These are phyloP conservation scores for Stellera chamaejasme DNA, from an alignment of 345 rosid species.

Conservation along the genomic window DNA sequence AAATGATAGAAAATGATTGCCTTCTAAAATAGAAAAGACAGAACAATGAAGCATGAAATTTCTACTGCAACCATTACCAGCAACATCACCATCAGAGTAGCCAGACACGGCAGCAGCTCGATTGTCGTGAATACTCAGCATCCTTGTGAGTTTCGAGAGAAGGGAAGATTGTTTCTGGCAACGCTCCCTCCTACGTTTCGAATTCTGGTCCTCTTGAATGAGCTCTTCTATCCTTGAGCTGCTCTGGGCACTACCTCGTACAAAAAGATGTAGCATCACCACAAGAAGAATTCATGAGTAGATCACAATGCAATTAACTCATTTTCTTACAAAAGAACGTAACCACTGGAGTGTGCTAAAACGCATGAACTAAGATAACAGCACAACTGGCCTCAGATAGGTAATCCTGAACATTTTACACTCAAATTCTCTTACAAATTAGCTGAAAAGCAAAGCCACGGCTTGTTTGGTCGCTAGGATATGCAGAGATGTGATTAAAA, in stretches of 20 bases:
- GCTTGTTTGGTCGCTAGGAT: no score
- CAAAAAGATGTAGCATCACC: no score
- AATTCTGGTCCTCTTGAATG: constrained; percentile 89
- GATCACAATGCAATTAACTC: no score
- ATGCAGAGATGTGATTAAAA: no score
- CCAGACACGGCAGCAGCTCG: constrained; percentile 81
- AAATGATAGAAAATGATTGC: not conserved
- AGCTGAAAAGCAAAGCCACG: no score
- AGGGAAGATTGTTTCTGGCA: constrained; percentile 80
- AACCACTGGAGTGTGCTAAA: no score
- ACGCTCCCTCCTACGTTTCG: constrained; percentile 68
- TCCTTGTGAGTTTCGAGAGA: constrained; percentile 73
- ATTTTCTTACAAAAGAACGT: no score
- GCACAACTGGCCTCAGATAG: no score
- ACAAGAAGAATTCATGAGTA: no score
- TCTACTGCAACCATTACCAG: constrained; percentile 30
- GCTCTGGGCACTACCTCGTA: constrained; percentile 58
- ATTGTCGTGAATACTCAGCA: constrained; percentile 85
- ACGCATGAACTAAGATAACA: no score
- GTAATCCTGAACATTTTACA: no score
- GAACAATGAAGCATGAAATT: not conserved
- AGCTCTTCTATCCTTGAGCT: constrained; percentile 68
- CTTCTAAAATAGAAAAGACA: not conserved
- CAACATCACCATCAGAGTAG: constrained; percentile 45
- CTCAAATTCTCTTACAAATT: no score